Evolutionary conservation across 192 early-diverging fungal genomes (phyloP).

Genomic region (Backusella luteola): DNA sequence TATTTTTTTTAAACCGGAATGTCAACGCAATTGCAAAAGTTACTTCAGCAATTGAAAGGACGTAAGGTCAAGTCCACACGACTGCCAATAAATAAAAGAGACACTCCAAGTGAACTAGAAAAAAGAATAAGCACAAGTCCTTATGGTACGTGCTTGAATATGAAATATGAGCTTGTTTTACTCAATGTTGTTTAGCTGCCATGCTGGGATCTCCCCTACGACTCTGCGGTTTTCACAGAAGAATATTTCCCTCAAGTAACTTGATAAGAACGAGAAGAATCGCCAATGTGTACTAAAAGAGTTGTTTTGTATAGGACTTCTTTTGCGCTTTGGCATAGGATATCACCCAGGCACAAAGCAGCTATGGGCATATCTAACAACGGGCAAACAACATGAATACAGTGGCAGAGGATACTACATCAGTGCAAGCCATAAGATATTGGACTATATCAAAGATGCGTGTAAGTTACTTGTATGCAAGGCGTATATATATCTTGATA

Average conservation of each 20-base stretch:
- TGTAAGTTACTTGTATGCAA: neutral
- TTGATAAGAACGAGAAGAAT: neutral
- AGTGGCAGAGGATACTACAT: constrained; percentile 22
- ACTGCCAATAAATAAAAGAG: neutral
- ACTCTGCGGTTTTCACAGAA: constrained; percentile 1
- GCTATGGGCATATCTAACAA: constrained; percentile 18
- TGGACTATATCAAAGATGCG: neutral
- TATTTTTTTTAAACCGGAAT: neutral
- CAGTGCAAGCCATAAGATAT: neutral
- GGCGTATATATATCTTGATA: neutral
- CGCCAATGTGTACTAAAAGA: neutral
- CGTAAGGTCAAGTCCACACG: neutral
- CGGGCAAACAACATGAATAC: constrained; percentile 3
- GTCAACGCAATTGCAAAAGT: constrained; percentile 6
- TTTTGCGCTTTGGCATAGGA: constrained; percentile 18
- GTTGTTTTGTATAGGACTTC: neutral
- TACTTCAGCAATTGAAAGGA: neutral
- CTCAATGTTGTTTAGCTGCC: neutral
- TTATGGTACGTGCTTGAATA: constrained; percentile 13
- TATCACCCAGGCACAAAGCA: constrained; percentile 3
- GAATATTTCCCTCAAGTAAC: constrained; percentile 18
- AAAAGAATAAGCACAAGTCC: constrained; percentile 14
- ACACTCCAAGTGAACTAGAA: neutral
- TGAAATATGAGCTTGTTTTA: neutral
- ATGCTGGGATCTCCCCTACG: constrained; percentile 13